Evolutionary conservation across 768 basidiomycete species (phyloP), one percentile per base, ranked within the genome.

Genomic region (Candolleomyces aberdarensis): DNA sequence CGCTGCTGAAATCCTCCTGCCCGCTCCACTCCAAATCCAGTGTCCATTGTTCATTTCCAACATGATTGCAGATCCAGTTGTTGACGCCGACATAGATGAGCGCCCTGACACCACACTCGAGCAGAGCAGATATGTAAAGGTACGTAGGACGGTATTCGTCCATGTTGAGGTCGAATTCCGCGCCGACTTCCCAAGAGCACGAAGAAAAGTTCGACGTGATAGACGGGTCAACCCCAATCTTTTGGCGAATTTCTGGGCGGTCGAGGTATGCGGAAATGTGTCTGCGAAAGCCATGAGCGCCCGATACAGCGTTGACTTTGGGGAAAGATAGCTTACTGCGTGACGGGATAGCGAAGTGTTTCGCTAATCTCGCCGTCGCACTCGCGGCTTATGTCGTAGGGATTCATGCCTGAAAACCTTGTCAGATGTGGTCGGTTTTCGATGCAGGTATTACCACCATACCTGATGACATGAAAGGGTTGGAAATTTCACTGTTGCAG

Each of bases 61-160:
- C 74, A 80, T 85, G 87, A 69, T 91, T 91, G 71, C 89, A 91
- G 56, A 85, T 85, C 85, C 85, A 89, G 65, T 90, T 88, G 60
- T 87, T 85, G 32, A 78, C 79, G 7, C 88, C 89, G 1, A 85
- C 86, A 64, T 90, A 91, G 57, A 88, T 83, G 32, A 94, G 78
- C 15, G 87, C 83, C 3, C 82, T 79, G 29, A 94, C 75, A 0
- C 85, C 86, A 19, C 88, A 83, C 62, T 93, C 91, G 17, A 94
- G 83, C 41, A 94, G 80, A 0, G 79, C 82, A 1, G 83, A 79
- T 63, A 90, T 78, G 70, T 89, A 85, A 70, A 83, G 69, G 66
- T 83, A 72, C 55, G 85, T 77, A 47, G 80, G 76, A 41, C 77
- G 77, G 36, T 68, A 63, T 13, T 62, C 53, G 66, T 89, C 89